Conservation (phyloP, 306 rosid species). For the Acacia melanoxylon region DNA sequence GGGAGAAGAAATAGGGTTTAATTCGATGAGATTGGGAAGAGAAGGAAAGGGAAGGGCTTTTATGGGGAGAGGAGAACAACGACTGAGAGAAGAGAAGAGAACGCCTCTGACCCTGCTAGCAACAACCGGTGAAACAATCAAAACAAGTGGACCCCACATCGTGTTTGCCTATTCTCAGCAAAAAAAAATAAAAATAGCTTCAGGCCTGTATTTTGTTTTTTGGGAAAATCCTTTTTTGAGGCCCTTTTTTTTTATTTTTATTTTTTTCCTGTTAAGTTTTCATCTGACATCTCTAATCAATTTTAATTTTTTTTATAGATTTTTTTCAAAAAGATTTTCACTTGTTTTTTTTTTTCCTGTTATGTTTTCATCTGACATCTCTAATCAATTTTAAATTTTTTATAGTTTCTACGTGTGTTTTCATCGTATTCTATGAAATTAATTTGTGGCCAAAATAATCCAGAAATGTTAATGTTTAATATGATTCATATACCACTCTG, state of each 20-base stretch:
- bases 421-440: neutral
- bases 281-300: neutral
- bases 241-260: too few species aligned
- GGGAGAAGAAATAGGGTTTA: slow-evolving; percentile 20
- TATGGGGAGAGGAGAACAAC: neutral
- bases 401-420: neutral
- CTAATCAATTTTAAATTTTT: neutral
- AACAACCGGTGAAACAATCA: neutral
- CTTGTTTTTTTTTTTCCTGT: neutral
- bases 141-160: neutral
- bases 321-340: too few species aligned
- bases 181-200: too few species aligned
- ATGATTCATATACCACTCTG: neutral
- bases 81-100: neutral
- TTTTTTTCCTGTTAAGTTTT: too few species aligned
- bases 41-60: neutral
- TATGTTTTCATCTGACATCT: too few species aligned
- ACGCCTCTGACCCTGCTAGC: neutral
- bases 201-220: too few species aligned
- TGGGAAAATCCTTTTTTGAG: too few species aligned
- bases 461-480: neutral
- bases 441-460: neutral
- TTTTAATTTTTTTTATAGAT: neutral
- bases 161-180: neutral
- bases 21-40: neutral